phyloP scores from a whole-genome alignment of 805 yeast genomes.

The Ogataea sp. region DNA sequence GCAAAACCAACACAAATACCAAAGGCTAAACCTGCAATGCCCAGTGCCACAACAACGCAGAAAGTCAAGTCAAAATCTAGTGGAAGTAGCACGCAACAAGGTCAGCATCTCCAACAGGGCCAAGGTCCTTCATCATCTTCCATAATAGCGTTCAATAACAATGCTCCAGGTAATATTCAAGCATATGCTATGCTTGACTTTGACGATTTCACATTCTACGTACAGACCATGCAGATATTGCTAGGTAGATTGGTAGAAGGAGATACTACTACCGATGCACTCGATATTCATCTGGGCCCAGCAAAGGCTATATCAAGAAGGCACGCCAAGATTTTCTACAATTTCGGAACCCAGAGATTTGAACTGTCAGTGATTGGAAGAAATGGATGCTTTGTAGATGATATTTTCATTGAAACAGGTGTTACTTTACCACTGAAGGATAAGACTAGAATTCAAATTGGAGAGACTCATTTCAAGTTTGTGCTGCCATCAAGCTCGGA shows the following conservation, averaged over 20 bases:
- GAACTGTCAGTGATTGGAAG: conserved; percentile 88
- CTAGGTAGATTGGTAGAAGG: conserved; percentile 84
- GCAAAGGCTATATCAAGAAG: conserved; percentile 89
- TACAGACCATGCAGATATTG: conserved; percentile 90
- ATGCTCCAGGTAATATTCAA: conserved; percentile 30
- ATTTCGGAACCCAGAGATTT: conserved; percentile 91
- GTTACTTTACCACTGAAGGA: conserved; percentile 82
- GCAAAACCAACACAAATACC: too few relatives aligned
- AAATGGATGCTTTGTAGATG: conserved; percentile 96
- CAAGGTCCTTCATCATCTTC: conserved; percentile 5
- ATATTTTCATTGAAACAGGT: conserved; percentile 80
- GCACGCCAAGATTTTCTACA: conserved; percentile 94
- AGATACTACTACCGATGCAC: conserved; percentile 44
- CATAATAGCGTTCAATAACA: conserved; percentile 4
- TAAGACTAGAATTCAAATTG: conserved; percentile 83
- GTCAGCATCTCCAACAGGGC: background rate
- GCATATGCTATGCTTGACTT: conserved; percentile 80
- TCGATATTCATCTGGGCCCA: conserved; percentile 88
- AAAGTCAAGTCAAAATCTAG: too few relatives aligned
- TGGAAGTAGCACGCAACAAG: background rate
- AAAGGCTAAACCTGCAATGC: too few relatives aligned
- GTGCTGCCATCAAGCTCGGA: conserved; percentile 65
- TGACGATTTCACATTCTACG: conserved; percentile 88
- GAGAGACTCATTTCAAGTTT: conserved; percentile 83
- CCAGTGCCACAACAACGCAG: too few relatives aligned